phyloP scores from a whole-genome alignment of 1,284 basidiomycete species.

The Ceratobasidium papillatum region DNA sequence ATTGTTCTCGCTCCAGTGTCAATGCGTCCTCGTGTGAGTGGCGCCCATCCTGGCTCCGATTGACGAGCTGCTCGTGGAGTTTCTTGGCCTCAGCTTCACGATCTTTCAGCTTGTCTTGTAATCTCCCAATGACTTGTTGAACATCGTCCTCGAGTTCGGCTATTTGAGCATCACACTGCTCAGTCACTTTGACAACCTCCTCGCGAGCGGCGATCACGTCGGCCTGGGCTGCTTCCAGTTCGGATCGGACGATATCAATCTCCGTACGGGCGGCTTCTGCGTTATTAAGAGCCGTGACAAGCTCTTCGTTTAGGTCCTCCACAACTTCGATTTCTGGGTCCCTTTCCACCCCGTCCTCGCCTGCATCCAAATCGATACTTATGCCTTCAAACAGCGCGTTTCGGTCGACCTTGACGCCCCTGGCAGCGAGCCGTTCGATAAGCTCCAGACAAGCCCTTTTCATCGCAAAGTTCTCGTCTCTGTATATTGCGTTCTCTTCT shows the following conservation, averaged over 20 bases:
- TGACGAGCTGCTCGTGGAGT: slow-evolving; percentile 22
- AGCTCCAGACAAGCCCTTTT: slow-evolving; percentile 33
- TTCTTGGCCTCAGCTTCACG: slow-evolving; percentile 36
- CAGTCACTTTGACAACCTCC: slow-evolving; percentile 34
- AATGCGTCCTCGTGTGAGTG: slow-evolving; percentile 39
- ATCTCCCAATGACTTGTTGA: slow-evolving; percentile 29
- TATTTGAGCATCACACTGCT: slow-evolving; percentile 35
- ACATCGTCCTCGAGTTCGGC: slow-evolving; percentile 33
- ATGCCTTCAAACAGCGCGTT: slow-evolving; percentile 5
- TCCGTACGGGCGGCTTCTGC: slow-evolving; percentile 24
- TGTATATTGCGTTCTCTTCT: slow-evolving; percentile 69
- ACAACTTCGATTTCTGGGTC: slow-evolving; percentile 42
- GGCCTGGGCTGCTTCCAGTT: slow-evolving; percentile 28
- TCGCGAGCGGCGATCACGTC: slow-evolving; percentile 32
- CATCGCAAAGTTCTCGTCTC: slow-evolving; percentile 55
- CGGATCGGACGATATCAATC: neutral
- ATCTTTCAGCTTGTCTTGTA: slow-evolving; percentile 42
- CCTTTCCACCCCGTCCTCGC: slow-evolving; percentile 53
- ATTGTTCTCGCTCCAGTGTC: slow-evolving; percentile 29
- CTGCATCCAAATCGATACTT: slow-evolving; percentile 56
- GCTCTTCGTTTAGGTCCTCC: slow-evolving; percentile 25
- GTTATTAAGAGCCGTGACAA: slow-evolving; percentile 25
- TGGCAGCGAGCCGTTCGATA: slow-evolving; percentile 17
- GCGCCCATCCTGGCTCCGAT: slow-evolving; percentile 26
- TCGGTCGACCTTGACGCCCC: slow-evolving; percentile 35